A percentile compares a stretch with the other conserved stretches of the same genome.
Conservation (phyloP, 2,329 filamentous ascomycete species). For the Colletotrichum sp. region DNA sequence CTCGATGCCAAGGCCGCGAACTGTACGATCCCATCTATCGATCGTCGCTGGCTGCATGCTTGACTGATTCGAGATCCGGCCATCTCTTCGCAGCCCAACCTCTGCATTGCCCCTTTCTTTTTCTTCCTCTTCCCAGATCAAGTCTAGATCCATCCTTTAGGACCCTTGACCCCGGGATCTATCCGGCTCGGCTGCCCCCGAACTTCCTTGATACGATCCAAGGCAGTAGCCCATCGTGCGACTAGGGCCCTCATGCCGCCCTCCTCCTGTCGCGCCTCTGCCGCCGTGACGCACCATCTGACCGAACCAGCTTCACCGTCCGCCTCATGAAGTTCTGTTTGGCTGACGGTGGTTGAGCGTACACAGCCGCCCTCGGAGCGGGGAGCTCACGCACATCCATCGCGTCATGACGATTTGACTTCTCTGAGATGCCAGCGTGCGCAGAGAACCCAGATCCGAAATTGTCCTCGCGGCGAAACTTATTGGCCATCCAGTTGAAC, state of each 20-base stretch:
- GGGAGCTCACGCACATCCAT: not conserved
- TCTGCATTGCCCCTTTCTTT: not conserved
- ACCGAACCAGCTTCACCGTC: conserved; percentile 25
- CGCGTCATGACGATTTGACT: not conserved
- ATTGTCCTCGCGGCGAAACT: not conserved
- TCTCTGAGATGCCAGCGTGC: not conserved
- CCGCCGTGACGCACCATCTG: not conserved
- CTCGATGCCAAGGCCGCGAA: conserved; percentile 5
- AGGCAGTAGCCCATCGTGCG: not conserved
- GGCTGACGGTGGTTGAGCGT: not conserved
- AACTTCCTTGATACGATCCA: conserved; percentile 1
- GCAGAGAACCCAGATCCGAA: not conserved
- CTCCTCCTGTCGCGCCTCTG: not conserved
- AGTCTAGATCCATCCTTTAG: not conserved
- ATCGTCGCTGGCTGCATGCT: not conserved
- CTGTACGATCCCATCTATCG: not conserved
- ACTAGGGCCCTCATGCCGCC: not conserved
- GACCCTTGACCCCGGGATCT: not conserved
- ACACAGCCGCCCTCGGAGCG: not conserved
- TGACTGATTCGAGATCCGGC: not conserved
- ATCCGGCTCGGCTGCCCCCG: not conserved
- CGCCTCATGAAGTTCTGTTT: conserved; percentile 3
- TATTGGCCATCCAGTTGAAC: conserved; percentile 22
- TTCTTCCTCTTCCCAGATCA: not conserved
- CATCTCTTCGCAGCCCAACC: not conserved